phyloP scores from a whole-genome alignment of 2,329 filamentous ascomycete species.

The Aspergillus intermedius region DNA sequence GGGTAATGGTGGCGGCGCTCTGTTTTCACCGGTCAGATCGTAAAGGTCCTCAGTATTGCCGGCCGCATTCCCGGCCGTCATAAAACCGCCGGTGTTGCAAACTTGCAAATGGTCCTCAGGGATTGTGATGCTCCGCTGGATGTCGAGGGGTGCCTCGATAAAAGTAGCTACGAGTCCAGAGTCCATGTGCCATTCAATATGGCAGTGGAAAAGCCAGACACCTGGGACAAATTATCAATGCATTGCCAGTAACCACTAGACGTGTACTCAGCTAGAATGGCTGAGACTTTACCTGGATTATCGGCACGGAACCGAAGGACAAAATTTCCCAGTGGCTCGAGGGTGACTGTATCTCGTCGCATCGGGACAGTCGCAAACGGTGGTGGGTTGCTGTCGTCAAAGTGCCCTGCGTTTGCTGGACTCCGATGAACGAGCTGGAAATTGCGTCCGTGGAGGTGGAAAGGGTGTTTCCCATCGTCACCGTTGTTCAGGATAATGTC shows the following conservation, averaged over 20 bases:
- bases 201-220: slow-evolving; percentile 42
- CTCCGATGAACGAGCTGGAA: slow-evolving; percentile 54
- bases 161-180: slow-evolving; percentile 48
- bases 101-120: not conserved
- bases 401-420: slow-evolving; percentile 15
- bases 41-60: not conserved
- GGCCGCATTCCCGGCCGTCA: not conserved
- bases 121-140: slow-evolving; percentile 1
- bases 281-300: slow-evolving; percentile 22
- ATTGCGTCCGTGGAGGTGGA: slow-evolving; percentile 69
- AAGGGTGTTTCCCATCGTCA: slow-evolving; percentile 57
- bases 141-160: slow-evolving; percentile 41
- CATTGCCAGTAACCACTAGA: too few relatives aligned
- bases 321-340: slow-evolving; percentile 45
- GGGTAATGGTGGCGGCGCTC: too few relatives aligned
- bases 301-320: slow-evolving; percentile 48
- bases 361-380: slow-evolving; percentile 36
- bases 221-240: slow-evolving; percentile 22
- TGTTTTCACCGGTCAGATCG: not conserved
- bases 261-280: too few relatives aligned
- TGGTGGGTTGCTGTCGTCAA: slow-evolving; percentile 25
- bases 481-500: slow-evolving; percentile 36
- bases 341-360: slow-evolving; percentile 48
- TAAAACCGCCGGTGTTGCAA: not conserved
- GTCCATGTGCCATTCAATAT: slow-evolving; percentile 46